Evolutionary conservation across 2,329 filamentous ascomycete species (phyloP).

Genomic region (Aspergillus quadricinctus): DNA sequence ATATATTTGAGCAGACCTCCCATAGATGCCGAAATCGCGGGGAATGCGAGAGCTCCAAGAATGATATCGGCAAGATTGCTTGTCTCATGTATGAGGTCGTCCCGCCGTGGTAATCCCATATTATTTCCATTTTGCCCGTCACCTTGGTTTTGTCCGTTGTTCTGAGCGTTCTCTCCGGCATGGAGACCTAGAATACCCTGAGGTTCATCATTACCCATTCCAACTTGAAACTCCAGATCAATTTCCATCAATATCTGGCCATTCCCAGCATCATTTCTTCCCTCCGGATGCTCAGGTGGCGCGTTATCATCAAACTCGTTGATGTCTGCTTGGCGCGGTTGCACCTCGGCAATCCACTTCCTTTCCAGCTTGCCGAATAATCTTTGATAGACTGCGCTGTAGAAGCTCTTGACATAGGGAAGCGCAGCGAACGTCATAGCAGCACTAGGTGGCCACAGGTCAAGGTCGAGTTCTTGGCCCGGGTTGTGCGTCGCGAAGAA

Average conservation of each 20-base stretch:
- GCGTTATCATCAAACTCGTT: constrained; percentile 30
- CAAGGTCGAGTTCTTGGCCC: constrained; percentile 46
- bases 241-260: constrained; percentile 47
- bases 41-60: constrained; percentile 71
- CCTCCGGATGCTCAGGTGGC: constrained; percentile 31
- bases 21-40: constrained; percentile 71
- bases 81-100: constrained; percentile 51
- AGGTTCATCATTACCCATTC: constrained; percentile 42
- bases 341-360: constrained; percentile 60
- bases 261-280: constrained; percentile 29
- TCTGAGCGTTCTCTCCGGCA: constrained; percentile 21
- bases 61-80: constrained; percentile 56
- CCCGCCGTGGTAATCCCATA: constrained; percentile 35
- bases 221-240: constrained; percentile 49
- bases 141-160: constrained; percentile 20
- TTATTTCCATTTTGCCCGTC: constrained; percentile 20
- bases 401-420: constrained; percentile 61
- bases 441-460: constrained; percentile 63
- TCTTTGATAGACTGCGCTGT: constrained; percentile 59
- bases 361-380: constrained; percentile 55
- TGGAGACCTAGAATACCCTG: constrained; percentile 25
- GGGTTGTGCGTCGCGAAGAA: constrained; percentile 48
- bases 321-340: constrained; percentile 50
- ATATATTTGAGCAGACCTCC: constrained; percentile 68
- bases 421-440: constrained; percentile 62